phyloP scores from a whole-genome alignment of 1,139 yeast genomes.

The Candida labiduridarum region DNA sequence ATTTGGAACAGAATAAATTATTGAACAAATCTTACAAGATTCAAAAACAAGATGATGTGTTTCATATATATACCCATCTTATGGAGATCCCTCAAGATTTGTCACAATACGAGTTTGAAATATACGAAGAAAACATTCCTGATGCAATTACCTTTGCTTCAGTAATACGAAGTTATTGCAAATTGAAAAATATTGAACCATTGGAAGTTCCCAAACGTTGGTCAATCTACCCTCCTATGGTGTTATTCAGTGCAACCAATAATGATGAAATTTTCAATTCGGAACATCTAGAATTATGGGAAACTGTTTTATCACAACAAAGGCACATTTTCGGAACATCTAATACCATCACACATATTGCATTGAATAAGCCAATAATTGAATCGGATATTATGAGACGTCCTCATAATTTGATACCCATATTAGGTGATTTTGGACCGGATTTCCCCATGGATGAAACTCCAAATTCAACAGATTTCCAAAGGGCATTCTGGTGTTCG shows the following conservation, averaged over 20 bases:
- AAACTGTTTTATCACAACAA: constrained; percentile 21
- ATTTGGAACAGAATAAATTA: constrained; percentile 22
- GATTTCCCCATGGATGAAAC: constrained; percentile 25
- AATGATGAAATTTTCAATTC: constrained; percentile 11
- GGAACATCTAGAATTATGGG: constrained; percentile 24
- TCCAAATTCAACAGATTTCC: constrained; percentile 50
- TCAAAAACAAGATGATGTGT: constrained; percentile 13
- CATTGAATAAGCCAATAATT: constrained; percentile 69
- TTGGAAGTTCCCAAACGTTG: constrained; percentile 52
- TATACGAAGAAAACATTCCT: constrained; percentile 2
- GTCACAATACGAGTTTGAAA: constrained; percentile 7
- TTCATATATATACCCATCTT: constrained; percentile 15
- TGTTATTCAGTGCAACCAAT: constrained; percentile 48
- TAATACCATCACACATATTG: constrained; percentile 60
- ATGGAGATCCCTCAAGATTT: constrained; percentile 9
- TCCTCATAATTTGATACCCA: constrained; percentile 60
- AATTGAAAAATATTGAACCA: not conserved
- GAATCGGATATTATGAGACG: constrained; percentile 58
- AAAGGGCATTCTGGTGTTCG: constrained; percentile 69
- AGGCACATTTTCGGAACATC: constrained; percentile 13
- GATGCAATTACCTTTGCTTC: constrained; percentile 6
- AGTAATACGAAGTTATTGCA: constrained; percentile 9
- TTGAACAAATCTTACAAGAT: constrained; percentile 31
- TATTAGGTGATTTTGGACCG: constrained; percentile 70
- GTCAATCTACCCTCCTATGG: constrained; percentile 68